These are phyloP conservation scores for Pulveroboletus sp. DNA, from an alignment of 768 basidiomycete species.

Conservation along the genomic window DNA sequence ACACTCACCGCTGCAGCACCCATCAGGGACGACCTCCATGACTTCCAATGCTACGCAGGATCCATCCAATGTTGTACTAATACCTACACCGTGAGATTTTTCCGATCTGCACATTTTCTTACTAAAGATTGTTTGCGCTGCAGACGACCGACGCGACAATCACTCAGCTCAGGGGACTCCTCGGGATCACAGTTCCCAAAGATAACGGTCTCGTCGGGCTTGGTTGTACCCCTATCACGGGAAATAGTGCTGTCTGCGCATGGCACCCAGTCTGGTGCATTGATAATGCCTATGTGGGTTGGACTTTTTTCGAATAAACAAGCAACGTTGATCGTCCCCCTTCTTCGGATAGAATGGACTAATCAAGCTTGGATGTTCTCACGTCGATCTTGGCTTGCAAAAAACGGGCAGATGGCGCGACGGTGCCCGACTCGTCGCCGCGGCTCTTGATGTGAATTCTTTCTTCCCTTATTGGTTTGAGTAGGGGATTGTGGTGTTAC, in stretches of 20 bases:
- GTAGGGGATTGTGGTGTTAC: background rate
- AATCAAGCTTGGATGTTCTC: constrained; percentile 13
- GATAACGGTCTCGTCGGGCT: constrained; percentile 2
- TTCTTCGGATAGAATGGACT: constrained; percentile 2
- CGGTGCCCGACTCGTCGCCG: background rate
- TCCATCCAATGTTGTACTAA: too few relatives aligned
- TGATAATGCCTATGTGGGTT: constrained; percentile 10
- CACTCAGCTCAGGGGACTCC: background rate
- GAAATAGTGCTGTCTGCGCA: constrained; percentile 2
- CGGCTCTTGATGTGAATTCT: background rate
- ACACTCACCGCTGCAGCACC: too few relatives aligned
- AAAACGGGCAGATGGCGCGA: background rate
- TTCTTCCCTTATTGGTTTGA: background rate
- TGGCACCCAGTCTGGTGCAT: constrained; percentile 19
- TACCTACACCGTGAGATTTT: background rate
- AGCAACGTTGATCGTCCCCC: background rate
- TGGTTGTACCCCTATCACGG: constrained; percentile 2
- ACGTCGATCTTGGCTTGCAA: constrained; percentile 4
- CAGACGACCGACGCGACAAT: background rate
- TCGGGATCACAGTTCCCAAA: background rate
- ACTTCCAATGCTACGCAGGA: too few relatives aligned
- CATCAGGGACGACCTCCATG: too few relatives aligned
- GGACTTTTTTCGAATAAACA: background rate
- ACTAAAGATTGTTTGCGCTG: background rate
- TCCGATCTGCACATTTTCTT: background rate